Base-by-base conservation (phyloP, 257 asterid genomes). In the Solanum clarkiae region DNA sequence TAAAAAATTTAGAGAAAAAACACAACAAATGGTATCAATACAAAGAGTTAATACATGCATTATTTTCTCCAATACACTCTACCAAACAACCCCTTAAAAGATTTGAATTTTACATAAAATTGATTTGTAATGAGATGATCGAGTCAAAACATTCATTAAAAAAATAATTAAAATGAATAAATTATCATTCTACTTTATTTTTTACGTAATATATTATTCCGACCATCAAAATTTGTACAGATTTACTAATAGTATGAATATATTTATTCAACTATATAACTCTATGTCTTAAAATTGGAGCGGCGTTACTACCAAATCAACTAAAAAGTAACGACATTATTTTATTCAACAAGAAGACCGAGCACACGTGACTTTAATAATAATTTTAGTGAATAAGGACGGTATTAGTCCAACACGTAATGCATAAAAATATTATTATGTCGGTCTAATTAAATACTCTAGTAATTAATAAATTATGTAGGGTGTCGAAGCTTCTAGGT, bases 321-420 rank as follows among this genome's bases (percentile, higher is more conserved):
- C 10, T 9, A 0, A 5, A 77, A 53, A 53, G 6, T 26, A 53
- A 26, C 0, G 51, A 13, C 2, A 79, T 51, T 53, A 5, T 11
- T 75, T 75, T 24, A 72, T 20, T 40, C 26, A 53, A 53, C 10
- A 26, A 79, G 36, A 15, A 9, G 82, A 79, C 29, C 8, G n/a
- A 26, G 49, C 53, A 79, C 17, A 26, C 16, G 26, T 16, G 60
- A 47, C 14, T 22, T 32, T 26, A 15, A 0, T 29, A 16, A 16
- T 2, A 22, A 7, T 51, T 51, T 22, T 53, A n/a, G 16, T 77
- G 22, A 53, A 53, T 54, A 79, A 77, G 82, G 65, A 51, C 82
- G 82, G 82, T 79, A 24, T 54, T 51, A 4, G 82, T 16, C 42
- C n/a, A 77, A 79, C 82, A 79, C 82, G 65, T 79, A 70, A 5